These are phyloP conservation scores for Nepenthes alata DNA, from an alignment of 179 eudicot genomes.

Conservation along the genomic window DNA sequence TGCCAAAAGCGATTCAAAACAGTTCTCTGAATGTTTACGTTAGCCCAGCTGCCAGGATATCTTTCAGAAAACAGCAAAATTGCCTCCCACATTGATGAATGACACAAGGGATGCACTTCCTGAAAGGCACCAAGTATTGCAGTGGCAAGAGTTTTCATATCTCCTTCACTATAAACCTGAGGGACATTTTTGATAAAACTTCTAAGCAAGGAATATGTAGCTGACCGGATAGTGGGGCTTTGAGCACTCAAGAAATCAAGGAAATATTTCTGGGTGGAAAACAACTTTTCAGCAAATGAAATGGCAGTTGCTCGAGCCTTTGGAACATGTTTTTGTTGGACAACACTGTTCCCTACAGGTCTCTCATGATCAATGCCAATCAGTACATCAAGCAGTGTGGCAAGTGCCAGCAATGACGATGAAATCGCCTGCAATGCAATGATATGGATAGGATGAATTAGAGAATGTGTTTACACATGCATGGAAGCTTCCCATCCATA, in stretches of 20 bases:
- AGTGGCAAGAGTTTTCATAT: conserved; percentile 52
- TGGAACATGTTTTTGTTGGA: conserved; percentile 33
- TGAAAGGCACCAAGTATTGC: conserved; percentile 79
- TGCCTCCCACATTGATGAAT: conserved; percentile 83
- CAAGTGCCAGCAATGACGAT: conserved; percentile 81
- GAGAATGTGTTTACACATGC: too few species aligned
- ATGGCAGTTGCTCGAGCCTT: conserved; percentile 48
- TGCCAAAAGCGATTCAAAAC: conserved; percentile 55
- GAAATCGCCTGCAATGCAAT: conserved; percentile 55
- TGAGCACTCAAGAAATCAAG: conserved; percentile 61
- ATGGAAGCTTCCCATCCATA: too few species aligned
- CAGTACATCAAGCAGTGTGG: conserved; percentile 70
- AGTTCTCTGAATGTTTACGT: conserved; percentile 53
- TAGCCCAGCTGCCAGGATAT: conserved; percentile 71
- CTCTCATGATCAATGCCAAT: conserved; percentile 34
- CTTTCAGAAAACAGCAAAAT: conserved; percentile 47
- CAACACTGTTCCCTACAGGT: conserved; percentile 25
- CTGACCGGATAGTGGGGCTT: conserved; percentile 63
- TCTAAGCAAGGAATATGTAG: conserved; percentile 63
- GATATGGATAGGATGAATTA: too few species aligned
- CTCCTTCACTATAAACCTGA: conserved; percentile 53
- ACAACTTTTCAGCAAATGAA: conserved; percentile 53
- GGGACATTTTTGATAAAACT: conserved; percentile 68
- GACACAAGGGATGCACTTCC: conserved; percentile 79
- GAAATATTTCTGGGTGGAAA: conserved; percentile 54